Percentiles rank a stretch among this genome's conserved stretches.
phyloP scores from a whole-genome alignment of 129 eudicot genomes.

The Scalesia atractyloides region DNA sequence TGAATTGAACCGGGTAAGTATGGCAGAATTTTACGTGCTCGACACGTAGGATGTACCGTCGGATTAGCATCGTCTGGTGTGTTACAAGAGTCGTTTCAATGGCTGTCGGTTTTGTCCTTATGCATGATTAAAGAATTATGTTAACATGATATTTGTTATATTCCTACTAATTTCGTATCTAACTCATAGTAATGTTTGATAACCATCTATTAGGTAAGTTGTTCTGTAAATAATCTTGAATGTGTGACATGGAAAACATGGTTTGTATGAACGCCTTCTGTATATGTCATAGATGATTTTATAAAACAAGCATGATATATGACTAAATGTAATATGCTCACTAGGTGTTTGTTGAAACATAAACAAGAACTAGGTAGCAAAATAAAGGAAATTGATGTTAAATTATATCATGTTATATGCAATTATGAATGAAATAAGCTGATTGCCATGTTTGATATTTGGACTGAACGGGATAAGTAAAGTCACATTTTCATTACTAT shows the following conservation, averaged over 20 bases:
- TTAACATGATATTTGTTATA: not conserved
- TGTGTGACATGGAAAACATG: not conserved
- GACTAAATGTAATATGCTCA: not conserved
- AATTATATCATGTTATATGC: no score
- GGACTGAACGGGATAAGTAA: no score
- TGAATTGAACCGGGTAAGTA: not conserved
- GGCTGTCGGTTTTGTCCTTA: no score
- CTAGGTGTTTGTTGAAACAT: not conserved
- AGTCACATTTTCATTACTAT: not conserved
- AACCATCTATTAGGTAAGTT: not conserved
- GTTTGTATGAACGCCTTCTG: not conserved
- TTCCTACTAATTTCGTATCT: not conserved
- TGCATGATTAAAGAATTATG: not conserved
- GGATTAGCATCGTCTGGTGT: not conserved
- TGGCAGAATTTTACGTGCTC: not conserved
- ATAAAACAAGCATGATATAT: no score
- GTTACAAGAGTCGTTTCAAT: no score
- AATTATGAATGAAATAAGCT: not conserved
- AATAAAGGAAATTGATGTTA: no score
- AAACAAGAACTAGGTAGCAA: not conserved
- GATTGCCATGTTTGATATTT: no score
- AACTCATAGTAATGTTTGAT: no score
- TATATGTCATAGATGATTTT: no score
- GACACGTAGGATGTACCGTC: not conserved
- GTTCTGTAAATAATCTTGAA: not conserved